A percentile compares a stretch with the other conserved stretches of the same genome.
phyloP scores from a whole-genome alignment of 768 basidiomycete species.

The Leccinum truebloodii region DNA sequence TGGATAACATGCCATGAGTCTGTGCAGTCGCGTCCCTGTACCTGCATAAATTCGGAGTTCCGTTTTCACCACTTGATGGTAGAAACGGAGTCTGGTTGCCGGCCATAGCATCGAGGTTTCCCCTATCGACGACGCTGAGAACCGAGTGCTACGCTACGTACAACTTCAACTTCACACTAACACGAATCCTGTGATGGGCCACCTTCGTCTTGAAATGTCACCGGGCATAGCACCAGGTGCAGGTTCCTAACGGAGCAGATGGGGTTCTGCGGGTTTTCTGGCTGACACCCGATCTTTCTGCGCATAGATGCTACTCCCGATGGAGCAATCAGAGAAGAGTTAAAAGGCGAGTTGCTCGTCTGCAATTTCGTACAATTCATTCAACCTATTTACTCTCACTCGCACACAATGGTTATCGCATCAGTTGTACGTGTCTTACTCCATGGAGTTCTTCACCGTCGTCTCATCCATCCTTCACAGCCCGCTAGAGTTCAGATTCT shows the following conservation, averaged over 20 bases:
- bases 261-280: background rate
- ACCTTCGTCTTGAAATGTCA: background rate
- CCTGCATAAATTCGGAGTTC: background rate
- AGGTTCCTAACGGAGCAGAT: too few species aligned
- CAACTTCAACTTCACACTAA: background rate
- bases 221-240: background rate
- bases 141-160: background rate
- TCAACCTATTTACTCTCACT: background rate
- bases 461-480: background rate
- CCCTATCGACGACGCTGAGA: background rate
- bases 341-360: background rate
- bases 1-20: background rate
- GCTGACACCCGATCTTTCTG: background rate
- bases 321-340: background rate
- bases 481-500: constrained; percentile 8
- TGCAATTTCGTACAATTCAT: background rate
- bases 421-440: background rate
- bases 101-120: background rate
- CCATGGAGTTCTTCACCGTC: background rate
- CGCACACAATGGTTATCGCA: background rate
- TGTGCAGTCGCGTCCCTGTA: background rate
- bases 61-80: background rate
- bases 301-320: background rate
- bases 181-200: background rate
- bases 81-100: background rate